Percentiles rank a stretch among this genome's conserved stretches.
Conservation (phyloP, 139 green algal genomes). For the Chlorella vulgaris region DNA sequence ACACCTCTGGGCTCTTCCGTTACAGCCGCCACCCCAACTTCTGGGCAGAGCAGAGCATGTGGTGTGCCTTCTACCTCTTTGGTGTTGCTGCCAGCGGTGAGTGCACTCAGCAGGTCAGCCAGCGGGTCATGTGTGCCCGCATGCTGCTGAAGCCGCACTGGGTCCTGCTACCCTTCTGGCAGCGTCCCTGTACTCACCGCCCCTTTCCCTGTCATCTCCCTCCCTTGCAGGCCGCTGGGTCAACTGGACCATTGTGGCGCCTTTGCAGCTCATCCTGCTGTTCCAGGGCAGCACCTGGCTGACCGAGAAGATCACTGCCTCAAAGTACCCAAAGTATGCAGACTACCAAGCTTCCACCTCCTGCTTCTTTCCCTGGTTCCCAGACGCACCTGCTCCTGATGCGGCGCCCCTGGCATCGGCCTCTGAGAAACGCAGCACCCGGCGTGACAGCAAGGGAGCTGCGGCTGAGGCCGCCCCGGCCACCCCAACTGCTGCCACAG, state of each 20-base stretch:
- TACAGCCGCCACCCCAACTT: conserved; percentile 45
- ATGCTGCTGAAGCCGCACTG: neutral
- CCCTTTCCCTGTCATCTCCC: neutral
- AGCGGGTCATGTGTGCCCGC: too few species aligned
- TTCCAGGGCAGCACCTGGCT: conserved; percentile 36
- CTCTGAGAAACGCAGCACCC: too few species aligned
- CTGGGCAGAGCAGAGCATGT: conserved; percentile 44
- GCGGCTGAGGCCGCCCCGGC: neutral
- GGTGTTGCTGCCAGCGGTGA: conserved; percentile 22
- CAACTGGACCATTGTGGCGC: conserved; percentile 32
- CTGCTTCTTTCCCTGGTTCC: conserved; percentile 33
- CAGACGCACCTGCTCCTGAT: too few species aligned
- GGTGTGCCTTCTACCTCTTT: conserved; percentile 46
- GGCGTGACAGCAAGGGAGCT: neutral
- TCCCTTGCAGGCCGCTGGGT: conserved; percentile 14
- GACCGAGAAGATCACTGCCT: conserved; percentile 36
- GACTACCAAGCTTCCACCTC: conserved; percentile 40
- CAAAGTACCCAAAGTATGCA: conserved; percentile 39
- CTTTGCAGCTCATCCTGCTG: neutral
- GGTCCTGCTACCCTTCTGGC: too few species aligned
- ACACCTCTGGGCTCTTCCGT: conserved; percentile 28
- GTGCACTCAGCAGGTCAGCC: too few species aligned
- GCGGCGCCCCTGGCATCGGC: too few species aligned
- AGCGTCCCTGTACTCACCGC: neutral
- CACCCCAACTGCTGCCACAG: neutral